Percentiles rank a stretch among this genome's conserved stretches.
These are phyloP conservation scores for Boletus smithii DNA, from an alignment of 1,284 basidiomycete species.

Conservation along the genomic window DNA sequence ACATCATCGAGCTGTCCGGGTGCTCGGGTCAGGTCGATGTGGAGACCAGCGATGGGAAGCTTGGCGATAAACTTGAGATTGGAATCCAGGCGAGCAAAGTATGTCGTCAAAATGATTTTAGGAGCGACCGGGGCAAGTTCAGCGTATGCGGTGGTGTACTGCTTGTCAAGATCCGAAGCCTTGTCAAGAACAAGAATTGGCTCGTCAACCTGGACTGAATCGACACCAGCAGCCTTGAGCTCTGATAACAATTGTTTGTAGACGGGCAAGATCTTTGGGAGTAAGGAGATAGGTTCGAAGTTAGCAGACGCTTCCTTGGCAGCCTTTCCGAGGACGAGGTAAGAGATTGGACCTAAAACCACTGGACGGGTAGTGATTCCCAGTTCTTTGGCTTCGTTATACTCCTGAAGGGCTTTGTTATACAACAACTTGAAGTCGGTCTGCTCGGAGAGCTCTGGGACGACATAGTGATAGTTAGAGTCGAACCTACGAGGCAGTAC, in stretches of 20 bases:
- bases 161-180: conserved; percentile 75
- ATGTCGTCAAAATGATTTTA: conserved; percentile 92
- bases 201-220: conserved; percentile 97
- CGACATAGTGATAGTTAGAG: conserved; percentile 99
- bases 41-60: conserved; percentile 91
- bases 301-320: conserved; percentile 80
- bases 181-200: conserved; percentile 93
- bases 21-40: conserved; percentile 96
- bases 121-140: conserved; percentile 82
- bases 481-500: conserved; percentile 73
- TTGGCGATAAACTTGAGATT: conserved; percentile 90
- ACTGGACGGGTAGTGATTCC: conserved; percentile 95
- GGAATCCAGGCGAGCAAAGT: conserved; percentile 94
- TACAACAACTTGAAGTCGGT: conserved; percentile 94
- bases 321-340: conserved; percentile 92
- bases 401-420: conserved; percentile 96
- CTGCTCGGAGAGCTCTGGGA: conserved; percentile 91
- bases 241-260: conserved; percentile 91
- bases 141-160: conserved; percentile 82
- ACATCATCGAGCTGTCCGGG: conserved; percentile 87
- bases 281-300: conserved; percentile 90
- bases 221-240: conserved; percentile 90
- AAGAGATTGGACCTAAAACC: conserved; percentile 93
- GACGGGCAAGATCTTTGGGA: conserved; percentile 87
- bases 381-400: conserved; percentile 89